These are phyloP conservation scores for Miscanthus lutarioriparius DNA, from an alignment of 176 grass and related monocot species.

Conservation along the genomic window DNA sequence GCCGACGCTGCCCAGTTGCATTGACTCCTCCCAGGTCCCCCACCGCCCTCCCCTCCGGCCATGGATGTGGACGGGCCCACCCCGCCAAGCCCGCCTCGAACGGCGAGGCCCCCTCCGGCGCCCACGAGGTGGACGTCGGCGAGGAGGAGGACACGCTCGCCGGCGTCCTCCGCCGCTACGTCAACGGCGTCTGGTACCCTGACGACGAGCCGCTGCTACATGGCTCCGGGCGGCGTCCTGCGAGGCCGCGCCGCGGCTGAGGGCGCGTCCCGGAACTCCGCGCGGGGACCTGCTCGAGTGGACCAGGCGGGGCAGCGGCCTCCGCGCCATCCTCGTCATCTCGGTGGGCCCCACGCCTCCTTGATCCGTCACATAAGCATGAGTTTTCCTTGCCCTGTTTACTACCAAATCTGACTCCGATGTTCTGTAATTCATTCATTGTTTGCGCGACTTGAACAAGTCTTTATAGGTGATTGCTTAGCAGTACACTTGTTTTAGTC, in stretches of 20 bases:
- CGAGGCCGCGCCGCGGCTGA: slow-evolving; percentile 54
- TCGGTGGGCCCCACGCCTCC: slow-evolving; percentile 49
- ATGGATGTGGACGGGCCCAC: slow-evolving; percentile 31
- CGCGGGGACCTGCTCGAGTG: slow-evolving; percentile 64
- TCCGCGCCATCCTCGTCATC: slow-evolving; percentile 89
- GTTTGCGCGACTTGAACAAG: not conserved
- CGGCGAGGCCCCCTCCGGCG: slow-evolving; percentile 22
- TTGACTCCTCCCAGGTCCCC: slow-evolving; percentile 4
- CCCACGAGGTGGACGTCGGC: slow-evolving; percentile 32
- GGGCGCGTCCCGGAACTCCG: slow-evolving; percentile 70
- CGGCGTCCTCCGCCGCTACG: slow-evolving; percentile 59
- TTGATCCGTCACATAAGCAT: not conserved
- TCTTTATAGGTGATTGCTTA: not conserved
- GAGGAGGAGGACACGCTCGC: slow-evolving; percentile 51
- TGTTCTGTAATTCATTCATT: not conserved
- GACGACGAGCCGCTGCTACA: slow-evolving; percentile 48
- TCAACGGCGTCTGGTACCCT: slow-evolving; percentile 42
- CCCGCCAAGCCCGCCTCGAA: not conserved
- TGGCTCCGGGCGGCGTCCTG: slow-evolving; percentile 51
- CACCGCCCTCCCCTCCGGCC: not conserved
- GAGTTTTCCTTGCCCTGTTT: not conserved
- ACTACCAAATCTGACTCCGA: not conserved
- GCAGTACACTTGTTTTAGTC: not conserved
- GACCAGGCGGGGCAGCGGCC: slow-evolving; percentile 65
- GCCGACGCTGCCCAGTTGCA: not conserved